Conservation (phyloP, 805 yeast species). For the Candida quercuum region DNA sequence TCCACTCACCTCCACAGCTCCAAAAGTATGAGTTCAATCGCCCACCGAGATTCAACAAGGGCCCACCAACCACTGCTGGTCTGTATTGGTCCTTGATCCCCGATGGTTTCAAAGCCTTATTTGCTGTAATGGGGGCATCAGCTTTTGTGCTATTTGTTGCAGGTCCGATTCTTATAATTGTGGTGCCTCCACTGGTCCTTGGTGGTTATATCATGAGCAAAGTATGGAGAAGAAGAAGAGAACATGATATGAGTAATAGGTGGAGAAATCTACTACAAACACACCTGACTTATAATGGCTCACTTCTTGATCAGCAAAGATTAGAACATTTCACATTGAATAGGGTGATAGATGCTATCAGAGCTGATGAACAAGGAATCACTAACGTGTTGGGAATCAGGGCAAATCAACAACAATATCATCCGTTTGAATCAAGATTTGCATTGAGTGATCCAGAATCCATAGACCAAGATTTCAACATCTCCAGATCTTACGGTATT, state of each 20-base stretch:
- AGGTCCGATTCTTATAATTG: slow-evolving; percentile 19
- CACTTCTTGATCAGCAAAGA: slow-evolving; percentile 10
- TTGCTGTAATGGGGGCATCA: slow-evolving; percentile 8
- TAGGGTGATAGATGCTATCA: slow-evolving; percentile 16
- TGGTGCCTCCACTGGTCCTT: slow-evolving; percentile 19
- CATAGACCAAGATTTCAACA: slow-evolving; percentile 16
- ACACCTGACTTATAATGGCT: slow-evolving; percentile 13
- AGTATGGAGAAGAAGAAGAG: slow-evolving; percentile 7
- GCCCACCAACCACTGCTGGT: slow-evolving; percentile 9
- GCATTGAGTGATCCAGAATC: slow-evolving; percentile 11
- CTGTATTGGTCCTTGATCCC: slow-evolving; percentile 9
- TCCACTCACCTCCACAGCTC: neutral
- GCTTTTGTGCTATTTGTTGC: slow-evolving; percentile 12
- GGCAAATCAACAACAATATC: slow-evolving; percentile 2
- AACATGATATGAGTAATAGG: slow-evolving; percentile 9
- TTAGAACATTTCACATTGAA: slow-evolving; percentile 10
- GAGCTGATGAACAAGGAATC: slow-evolving; percentile 14
- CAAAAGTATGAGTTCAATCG: neutral
- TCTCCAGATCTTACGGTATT: slow-evolving; percentile 7
- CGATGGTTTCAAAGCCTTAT: slow-evolving; percentile 7
- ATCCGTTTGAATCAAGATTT: slow-evolving; percentile 8
- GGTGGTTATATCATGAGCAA: slow-evolving; percentile 15
- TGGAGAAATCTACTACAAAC: slow-evolving; percentile 13
- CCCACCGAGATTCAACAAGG: slow-evolving; percentile 13
- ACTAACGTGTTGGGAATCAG: slow-evolving; percentile 5